phyloP scores from a whole-genome alignment of 2,329 filamentous ascomycete genomes.

The Sporothrix inflata region DNA sequence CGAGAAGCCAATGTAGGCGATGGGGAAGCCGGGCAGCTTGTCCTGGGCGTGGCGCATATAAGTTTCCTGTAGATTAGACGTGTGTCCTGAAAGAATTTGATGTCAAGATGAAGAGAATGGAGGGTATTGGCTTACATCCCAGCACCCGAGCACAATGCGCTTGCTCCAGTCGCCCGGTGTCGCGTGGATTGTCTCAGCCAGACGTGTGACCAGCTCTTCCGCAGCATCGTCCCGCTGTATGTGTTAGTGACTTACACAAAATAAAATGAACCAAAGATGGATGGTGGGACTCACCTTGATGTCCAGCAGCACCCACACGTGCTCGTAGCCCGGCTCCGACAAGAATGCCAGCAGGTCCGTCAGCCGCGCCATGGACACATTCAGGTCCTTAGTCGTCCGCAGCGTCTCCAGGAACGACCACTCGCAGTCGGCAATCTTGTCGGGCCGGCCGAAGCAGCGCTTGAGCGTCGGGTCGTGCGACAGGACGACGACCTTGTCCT shows the following conservation, averaged over 20 bases:
- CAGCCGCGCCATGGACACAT: slow-evolving; percentile 69
- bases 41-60: slow-evolving; percentile 67
- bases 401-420: slow-evolving; percentile 74
- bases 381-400: slow-evolving; percentile 67
- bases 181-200: slow-evolving; percentile 64
- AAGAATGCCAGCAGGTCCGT: slow-evolving; percentile 75
- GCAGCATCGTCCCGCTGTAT: slow-evolving; percentile 69
- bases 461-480: slow-evolving; percentile 80
- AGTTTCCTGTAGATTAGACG: slow-evolving; percentile 52
- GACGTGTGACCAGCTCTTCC: slow-evolving; percentile 69
- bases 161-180: slow-evolving; percentile 67
- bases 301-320: slow-evolving; percentile 82
- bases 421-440: slow-evolving; percentile 73
- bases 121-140: slow-evolving; percentile 61
- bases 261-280: background rate
- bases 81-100: too few relatives aligned
- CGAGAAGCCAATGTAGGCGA: slow-evolving; percentile 71
- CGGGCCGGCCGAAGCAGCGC: slow-evolving; percentile 77
- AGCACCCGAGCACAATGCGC: slow-evolving; percentile 78
- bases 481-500: slow-evolving; percentile 81
- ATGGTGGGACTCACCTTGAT: slow-evolving; percentile 67
- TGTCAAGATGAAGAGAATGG: too few relatives aligned
- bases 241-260: background rate
- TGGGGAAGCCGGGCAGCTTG: slow-evolving; percentile 64
- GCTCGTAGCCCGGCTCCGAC: slow-evolving; percentile 62